Base-by-base conservation (phyloP, 257 asterid genomes). In the Solanum etuberosum region DNA sequence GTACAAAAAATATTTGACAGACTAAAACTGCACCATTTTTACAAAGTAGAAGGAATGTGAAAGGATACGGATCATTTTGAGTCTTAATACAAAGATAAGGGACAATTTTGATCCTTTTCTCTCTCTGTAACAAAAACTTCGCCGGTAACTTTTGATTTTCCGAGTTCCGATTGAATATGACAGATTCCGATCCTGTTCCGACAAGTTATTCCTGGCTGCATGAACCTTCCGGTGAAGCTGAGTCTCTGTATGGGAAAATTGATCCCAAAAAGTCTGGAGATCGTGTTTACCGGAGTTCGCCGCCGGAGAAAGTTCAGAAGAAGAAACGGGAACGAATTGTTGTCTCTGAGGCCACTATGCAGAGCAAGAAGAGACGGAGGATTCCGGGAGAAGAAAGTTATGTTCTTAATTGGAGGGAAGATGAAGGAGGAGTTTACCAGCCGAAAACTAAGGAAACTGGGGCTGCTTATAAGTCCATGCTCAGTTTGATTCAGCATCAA, bases 221-320 rank as follows among this genome's bases (percentile, higher is more conserved):
- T 32, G 93, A 91, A 90, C 90, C 92, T 2, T 87, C 92, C 5
- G 93, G 91, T 20, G 93, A 91, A 85, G 92, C 91, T 1, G 93
- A 91, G 72, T 86, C 93, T 0, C 93, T 86, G 6, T 70, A 71
- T 38, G 91, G 93, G 1, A 91, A 82, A 88, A 90, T 91, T 13
- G 91, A 90, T 29, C 91, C 91, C 27, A 89, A 43, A 70, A 6
- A 85, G 5, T 91, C 90, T 31, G 93, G 91, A 23, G 92, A 90
- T 78, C 92, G 91, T 40, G 93, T 86, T 11, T 67, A n/a, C 15
- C 86, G 85, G 84, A 89, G 90, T 3, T 87, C 85, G 42, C 91
- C 90, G 40, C 91, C 90, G 0, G 93, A 88, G 86, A 78, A 73
- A 51, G 57, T 83, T 43, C 78, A 88, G 89, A 91, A 91, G 89